phyloP scores from a whole-genome alignment of 2,329 filamentous ascomycete species.

The Fusarium sp. region DNA sequence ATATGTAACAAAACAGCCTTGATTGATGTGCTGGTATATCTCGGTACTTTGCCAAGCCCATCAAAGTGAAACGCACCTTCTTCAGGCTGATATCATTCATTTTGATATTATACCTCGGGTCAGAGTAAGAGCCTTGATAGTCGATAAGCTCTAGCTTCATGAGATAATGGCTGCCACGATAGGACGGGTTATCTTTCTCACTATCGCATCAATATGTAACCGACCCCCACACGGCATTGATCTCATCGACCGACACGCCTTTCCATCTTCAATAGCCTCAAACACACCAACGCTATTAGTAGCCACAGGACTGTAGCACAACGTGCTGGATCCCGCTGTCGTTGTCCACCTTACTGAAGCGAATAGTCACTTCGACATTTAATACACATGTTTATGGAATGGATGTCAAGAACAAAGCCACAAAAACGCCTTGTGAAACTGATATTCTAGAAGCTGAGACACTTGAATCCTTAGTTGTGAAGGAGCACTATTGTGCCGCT shows the following conservation, averaged over 20 bases:
- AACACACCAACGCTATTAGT: constrained; percentile 23
- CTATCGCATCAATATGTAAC: constrained; percentile 5
- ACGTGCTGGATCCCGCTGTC: neutral
- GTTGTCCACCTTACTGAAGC: neutral
- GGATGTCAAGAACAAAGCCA: constrained; percentile 10
- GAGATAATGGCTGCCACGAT: constrained; percentile 5
- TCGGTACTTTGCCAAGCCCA: neutral
- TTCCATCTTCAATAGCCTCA: constrained; percentile 35
- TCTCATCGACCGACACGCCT: constrained; percentile 1
- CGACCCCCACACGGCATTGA: constrained; percentile 25
- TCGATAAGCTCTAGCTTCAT: neutral
- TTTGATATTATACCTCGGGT: neutral
- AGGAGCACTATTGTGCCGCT: neutral
- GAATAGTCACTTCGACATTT: constrained; percentile 8
- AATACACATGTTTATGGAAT: constrained; percentile 12
- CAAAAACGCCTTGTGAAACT: constrained; percentile 30
- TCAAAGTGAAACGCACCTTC: neutral
- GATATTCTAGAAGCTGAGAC: constrained; percentile 17
- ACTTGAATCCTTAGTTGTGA: neutral
- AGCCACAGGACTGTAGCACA: constrained; percentile 10
- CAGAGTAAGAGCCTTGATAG: neutral
- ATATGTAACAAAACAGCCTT: neutral
- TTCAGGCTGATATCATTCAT: neutral
- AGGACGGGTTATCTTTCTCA: constrained; percentile 1
- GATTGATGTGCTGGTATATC: neutral